Evolutionary conservation across 164 flowering plant genomes (phyloP).

Genomic region (Taxillus chinensis): DNA sequence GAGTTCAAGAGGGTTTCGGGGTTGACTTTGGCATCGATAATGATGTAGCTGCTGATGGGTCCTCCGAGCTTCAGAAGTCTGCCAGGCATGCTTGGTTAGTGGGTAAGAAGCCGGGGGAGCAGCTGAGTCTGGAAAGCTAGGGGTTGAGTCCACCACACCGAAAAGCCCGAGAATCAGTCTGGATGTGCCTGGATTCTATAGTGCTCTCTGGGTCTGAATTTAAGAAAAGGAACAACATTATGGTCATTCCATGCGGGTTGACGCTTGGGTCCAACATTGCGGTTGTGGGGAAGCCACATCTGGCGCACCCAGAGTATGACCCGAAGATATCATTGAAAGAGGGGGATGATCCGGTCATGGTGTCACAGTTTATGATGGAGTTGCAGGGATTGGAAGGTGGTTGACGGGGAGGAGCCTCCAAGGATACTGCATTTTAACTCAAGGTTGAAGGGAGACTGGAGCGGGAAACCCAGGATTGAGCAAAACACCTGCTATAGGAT

Average conservation of each 20-base stretch:
- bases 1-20: slow-evolving; percentile 34
- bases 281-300: slow-evolving; percentile 63
- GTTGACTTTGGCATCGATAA: slow-evolving; percentile 23
- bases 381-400: slow-evolving; percentile 76
- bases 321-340: slow-evolving; percentile 56
- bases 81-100: slow-evolving; percentile 34
- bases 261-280: slow-evolving; percentile 81
- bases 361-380: slow-evolving; percentile 90
- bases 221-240: slow-evolving; percentile 18
- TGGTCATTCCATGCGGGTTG: slow-evolving; percentile 79
- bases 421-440: slow-evolving; percentile 90
- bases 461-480: slow-evolving; percentile 84
- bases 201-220: slow-evolving; percentile 49
- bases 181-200: slow-evolving; percentile 56
- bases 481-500: slow-evolving; percentile 83
- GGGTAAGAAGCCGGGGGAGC: slow-evolving; percentile 26
- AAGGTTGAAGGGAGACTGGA: slow-evolving; percentile 95
- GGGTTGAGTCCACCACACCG: neutral
- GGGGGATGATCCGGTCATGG: slow-evolving; percentile 43
- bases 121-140: slow-evolving; percentile 18
- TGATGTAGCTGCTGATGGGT: slow-evolving; percentile 15
- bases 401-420: slow-evolving; percentile 94
- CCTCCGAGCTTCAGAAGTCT: slow-evolving; percentile 23
- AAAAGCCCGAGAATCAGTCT: slow-evolving; percentile 16
- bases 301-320: slow-evolving; percentile 60